These are phyloP conservation scores for Pelagophyceae sp. DNA, from an alignment of 352 stramenopile genomes.

Conservation along the genomic window DNA sequence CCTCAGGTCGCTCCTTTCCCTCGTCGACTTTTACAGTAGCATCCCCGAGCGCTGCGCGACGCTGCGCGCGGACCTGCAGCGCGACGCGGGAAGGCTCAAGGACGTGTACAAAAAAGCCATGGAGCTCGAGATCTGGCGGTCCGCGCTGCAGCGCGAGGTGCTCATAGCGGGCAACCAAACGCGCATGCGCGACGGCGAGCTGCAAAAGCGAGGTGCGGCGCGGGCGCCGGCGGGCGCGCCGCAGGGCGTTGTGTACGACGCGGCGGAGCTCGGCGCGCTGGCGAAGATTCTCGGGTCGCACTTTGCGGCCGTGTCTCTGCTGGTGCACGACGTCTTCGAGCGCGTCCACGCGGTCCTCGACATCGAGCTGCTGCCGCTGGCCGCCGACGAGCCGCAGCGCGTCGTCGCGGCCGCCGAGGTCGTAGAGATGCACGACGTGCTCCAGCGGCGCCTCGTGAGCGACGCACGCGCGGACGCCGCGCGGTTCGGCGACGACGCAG, in stretches of 20 bases:
- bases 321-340: constrained; percentile 7
- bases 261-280: not conserved
- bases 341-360: not conserved
- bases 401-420: not conserved
- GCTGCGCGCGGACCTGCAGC: not conserved
- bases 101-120: not conserved
- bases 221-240: no score
- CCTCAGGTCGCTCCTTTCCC: not conserved
- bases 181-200: not conserved
- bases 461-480: not conserved
- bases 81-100: not conserved
- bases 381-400: not conserved
- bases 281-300: not conserved
- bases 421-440: constrained; percentile 13
- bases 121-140: constrained; percentile 9
- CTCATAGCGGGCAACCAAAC: not conserved
- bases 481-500: not conserved
- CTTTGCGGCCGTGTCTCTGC: not conserved
- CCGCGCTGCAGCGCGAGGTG: not conserved
- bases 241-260: not conserved
- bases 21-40: not conserved
- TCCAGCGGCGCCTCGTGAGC: not conserved
- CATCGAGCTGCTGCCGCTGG: not conserved
- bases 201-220: no score
- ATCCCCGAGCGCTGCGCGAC: not conserved